Evolutionary conservation across 495 filamentous ascomycete species (phyloP).

Genomic region (Penicillium arizonense): DNA sequence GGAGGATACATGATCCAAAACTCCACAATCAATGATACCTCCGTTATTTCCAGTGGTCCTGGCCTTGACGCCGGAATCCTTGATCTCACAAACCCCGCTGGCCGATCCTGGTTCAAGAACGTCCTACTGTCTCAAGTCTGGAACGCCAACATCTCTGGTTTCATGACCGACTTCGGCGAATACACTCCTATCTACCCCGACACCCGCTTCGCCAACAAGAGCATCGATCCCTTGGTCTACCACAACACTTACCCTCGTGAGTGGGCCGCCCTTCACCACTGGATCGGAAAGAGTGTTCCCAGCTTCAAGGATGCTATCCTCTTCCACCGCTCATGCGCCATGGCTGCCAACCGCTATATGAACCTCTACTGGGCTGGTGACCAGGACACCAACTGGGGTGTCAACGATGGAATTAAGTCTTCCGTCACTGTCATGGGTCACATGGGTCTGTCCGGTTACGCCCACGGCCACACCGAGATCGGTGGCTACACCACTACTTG

Average conservation of each 20-base stretch:
- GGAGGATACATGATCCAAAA: constrained; percentile 23
- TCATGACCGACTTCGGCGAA: constrained; percentile 27
- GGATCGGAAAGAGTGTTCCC: constrained; percentile 15
- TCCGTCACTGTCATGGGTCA: constrained; percentile 24
- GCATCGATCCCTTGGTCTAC: constrained; percentile 18
- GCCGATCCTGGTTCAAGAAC: constrained; percentile 20
- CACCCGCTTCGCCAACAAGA: constrained; percentile 22
- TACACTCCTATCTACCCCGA: constrained; percentile 19
- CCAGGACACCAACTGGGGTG: constrained; percentile 23
- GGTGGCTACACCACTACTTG: constrained; percentile 26
- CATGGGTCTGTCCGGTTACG: constrained; percentile 26
- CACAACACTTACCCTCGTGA: constrained; percentile 25
- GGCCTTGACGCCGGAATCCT: constrained; percentile 25
- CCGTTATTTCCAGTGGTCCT: constrained; percentile 23
- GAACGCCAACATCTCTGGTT: constrained; percentile 25
- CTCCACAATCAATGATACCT: constrained; percentile 18
- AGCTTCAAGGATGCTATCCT: constrained; percentile 19
- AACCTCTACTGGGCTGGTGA: constrained; percentile 28
- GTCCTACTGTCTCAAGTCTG: constrained; percentile 21
- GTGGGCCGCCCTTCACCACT: constrained; percentile 24
- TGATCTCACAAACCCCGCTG: constrained; percentile 21
- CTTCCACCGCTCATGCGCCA: constrained; percentile 21
- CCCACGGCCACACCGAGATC: constrained; percentile 23
- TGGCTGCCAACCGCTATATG: constrained; percentile 22
- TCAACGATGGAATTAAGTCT: constrained; percentile 28